Percentiles rank a stretch among this genome's conserved stretches.
Evolutionary conservation across 2,329 filamentous ascomycete species (phyloP).

Genomic region (Ramichloridium luteum): DNA sequence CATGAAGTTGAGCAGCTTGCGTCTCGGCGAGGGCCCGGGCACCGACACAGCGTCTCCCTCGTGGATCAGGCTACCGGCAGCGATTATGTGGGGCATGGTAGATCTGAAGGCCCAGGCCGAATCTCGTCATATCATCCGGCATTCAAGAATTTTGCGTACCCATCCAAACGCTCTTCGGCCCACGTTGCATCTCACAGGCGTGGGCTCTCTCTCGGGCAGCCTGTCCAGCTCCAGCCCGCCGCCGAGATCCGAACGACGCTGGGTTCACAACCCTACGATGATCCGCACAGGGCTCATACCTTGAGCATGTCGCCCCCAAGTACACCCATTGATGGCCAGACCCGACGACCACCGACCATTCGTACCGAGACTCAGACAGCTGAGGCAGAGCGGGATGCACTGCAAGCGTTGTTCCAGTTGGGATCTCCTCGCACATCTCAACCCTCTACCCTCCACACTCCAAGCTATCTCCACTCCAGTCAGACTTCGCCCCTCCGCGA

Average conservation of each 20-base stretch:
- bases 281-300: conserved; percentile 3
- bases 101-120: no score
- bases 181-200: background rate
- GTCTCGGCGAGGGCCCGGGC: conserved; percentile 44
- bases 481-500: conserved; percentile 16
- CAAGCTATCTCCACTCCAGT: conserved; percentile 9
- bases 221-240: conserved; percentile 5
- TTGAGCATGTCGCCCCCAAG: conserved; percentile 21
- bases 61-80: conserved; percentile 11
- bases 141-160: no score
- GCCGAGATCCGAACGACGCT: conserved; percentile 1
- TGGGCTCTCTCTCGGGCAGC: conserved; percentile 3
- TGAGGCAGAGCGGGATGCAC: conserved; percentile 64
- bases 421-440: conserved; percentile 35
- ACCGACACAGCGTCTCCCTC: conserved; percentile 17
- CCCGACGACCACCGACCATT: conserved; percentile 37
- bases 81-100: no score
- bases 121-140: no score
- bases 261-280: conserved; percentile 4
- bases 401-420: conserved; percentile 71
- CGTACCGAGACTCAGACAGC: conserved; percentile 58
- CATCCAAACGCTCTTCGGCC: background rate
- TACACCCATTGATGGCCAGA: conserved; percentile 22
- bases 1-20: conserved; percentile 66
- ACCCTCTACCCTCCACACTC: conserved; percentile 24